These are phyloP conservation scores for Candida ipomoeae DNA, from an alignment of 805 yeast species.

Conservation along the genomic window DNA sequence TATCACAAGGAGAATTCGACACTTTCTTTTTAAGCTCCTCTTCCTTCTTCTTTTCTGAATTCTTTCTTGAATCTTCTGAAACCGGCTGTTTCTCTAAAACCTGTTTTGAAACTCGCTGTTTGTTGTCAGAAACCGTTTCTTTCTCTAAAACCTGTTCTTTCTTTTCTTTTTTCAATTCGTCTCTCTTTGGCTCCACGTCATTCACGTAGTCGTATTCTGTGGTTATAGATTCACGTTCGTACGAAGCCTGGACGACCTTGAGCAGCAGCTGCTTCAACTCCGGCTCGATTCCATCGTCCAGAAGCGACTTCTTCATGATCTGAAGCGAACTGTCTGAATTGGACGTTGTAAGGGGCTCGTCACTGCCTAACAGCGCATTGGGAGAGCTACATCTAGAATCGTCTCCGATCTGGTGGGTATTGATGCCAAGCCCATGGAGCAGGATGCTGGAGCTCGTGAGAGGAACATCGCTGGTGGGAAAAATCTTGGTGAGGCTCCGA, in stretches of 20 bases:
- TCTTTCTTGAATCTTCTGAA: no score
- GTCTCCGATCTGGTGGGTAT: constrained; percentile 9
- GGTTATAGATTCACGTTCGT: constrained; percentile 7
- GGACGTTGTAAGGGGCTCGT: not conserved
- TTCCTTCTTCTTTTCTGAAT: no score
- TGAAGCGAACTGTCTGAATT: constrained; percentile 3
- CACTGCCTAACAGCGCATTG: constrained; percentile 4
- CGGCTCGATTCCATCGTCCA: constrained; percentile 10
- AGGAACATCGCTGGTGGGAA: constrained; percentile 24
- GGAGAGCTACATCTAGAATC: not conserved
- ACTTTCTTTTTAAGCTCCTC: no score
- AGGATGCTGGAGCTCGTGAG: constrained; percentile 8
- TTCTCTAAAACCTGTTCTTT: not conserved
- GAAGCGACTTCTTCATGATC: constrained; percentile 14
- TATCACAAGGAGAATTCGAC: constrained; percentile 6
- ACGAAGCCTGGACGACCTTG: constrained; percentile 4
- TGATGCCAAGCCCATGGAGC: constrained; percentile 16
- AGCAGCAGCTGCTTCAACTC: constrained; percentile 5
- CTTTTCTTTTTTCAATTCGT: not conserved
- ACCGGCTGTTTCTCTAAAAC: no score
- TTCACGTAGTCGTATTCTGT: constrained; percentile 12
- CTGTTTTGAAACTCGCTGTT: no score
- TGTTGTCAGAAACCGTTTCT: not conserved
- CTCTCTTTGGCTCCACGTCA: not conserved
- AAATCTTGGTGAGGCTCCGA: constrained; percentile 27